Evolutionary conservation across 2,329 filamentous ascomycete species (phyloP).

Genomic region (Xenoacremonium recifei): DNA sequence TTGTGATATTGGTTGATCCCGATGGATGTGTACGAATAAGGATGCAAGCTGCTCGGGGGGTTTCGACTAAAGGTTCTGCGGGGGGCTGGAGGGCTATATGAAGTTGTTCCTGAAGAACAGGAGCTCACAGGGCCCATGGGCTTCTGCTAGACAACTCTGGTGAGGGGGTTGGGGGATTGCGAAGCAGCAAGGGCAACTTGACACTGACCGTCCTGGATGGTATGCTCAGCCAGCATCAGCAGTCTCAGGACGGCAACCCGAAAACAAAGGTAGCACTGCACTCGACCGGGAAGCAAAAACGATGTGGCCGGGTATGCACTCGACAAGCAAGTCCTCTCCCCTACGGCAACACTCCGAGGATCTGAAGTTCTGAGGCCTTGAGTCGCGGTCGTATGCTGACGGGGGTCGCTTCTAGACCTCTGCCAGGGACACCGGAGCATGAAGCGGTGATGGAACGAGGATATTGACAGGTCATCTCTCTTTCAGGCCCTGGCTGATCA

Average conservation of each 20-base stretch:
- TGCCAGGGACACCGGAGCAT: slow-evolving; percentile 5
- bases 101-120: slow-evolving; percentile 4
- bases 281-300: neutral
- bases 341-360: neutral
- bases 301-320: too few relatives aligned
- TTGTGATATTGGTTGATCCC: slow-evolving; percentile 9
- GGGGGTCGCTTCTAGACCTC: slow-evolving; percentile 10
- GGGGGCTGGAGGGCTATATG: slow-evolving; percentile 14
- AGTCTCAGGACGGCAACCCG: neutral
- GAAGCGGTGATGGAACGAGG: slow-evolving; percentile 9
- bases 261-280: neutral
- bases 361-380: neutral
- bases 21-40: neutral
- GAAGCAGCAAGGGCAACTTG: slow-evolving; percentile 1
- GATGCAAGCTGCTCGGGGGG: neutral
- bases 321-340: too few relatives aligned
- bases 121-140: slow-evolving; percentile 4
- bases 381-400: slow-evolving; percentile 2
- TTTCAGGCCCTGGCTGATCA: neutral
- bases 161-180: slow-evolving; percentile 1
- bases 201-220: slow-evolving; percentile 8
- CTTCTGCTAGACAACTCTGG: neutral
- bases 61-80: slow-evolving; percentile 11
- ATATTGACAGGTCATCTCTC: slow-evolving; percentile 4
- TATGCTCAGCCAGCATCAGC: slow-evolving; percentile 6